A percentile compares a stretch with the other conserved stretches of the same genome.
phyloP scores from a whole-genome alignment of 179 eudicot genomes.

The Vitellaria paradoxa region DNA sequence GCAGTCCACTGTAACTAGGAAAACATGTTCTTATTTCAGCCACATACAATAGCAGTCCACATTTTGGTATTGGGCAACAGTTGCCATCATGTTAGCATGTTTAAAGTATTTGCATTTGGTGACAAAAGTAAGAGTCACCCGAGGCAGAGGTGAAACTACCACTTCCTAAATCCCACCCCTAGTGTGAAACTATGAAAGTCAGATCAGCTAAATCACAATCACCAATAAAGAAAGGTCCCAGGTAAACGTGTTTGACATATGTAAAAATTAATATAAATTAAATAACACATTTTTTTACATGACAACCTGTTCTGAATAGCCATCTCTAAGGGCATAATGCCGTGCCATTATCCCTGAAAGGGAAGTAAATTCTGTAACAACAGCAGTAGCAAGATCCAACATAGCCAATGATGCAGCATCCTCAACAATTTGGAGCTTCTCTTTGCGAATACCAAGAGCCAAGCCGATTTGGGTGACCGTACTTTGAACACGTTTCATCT shows the following conservation, averaged over 20 bases:
- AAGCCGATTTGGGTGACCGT: slow-evolving; percentile 53
- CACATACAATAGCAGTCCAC: background rate
- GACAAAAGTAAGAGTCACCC: slow-evolving; percentile 6
- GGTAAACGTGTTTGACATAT: slow-evolving; percentile 8
- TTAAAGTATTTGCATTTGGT: background rate
- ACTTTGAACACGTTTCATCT: slow-evolving; percentile 74
- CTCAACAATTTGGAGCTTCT: slow-evolving; percentile 45
- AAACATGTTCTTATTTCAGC: background rate
- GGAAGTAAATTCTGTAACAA: slow-evolving; percentile 94
- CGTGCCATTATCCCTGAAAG: slow-evolving; percentile 97
- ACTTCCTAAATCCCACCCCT: background rate
- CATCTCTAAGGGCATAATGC: slow-evolving; percentile 96
- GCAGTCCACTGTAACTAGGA: background rate
- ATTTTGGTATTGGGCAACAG: background rate
- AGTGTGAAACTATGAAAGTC: too few relatives aligned
- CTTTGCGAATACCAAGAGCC: slow-evolving; percentile 49
- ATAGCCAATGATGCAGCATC: slow-evolving; percentile 92
- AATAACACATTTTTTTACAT: background rate
- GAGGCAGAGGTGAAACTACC: background rate
- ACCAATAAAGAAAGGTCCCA: background rate
- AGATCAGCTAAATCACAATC: background rate
- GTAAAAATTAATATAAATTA: background rate
- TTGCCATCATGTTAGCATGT: background rate
- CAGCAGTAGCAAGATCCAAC: slow-evolving; percentile 98
- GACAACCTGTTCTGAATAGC: slow-evolving; percentile 81